Evolutionary conservation across 108 stramenopile species (phyloP).

Genomic region (Cylindrotheca fusiformis): DNA sequence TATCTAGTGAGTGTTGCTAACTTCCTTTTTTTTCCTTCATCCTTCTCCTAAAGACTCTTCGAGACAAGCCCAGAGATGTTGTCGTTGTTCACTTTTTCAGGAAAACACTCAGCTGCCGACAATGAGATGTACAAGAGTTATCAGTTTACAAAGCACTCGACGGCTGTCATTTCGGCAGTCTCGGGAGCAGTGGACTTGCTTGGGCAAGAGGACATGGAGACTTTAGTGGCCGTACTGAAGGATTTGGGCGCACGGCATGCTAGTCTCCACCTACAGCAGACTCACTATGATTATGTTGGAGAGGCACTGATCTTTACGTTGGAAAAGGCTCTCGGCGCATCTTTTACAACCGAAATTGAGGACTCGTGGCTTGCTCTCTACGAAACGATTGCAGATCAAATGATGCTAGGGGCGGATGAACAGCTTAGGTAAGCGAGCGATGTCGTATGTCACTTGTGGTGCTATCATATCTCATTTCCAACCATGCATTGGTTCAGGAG

Average conservation of each 20-base stretch:
- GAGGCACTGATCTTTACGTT: constrained; percentile 19
- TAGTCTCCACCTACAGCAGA: not conserved
- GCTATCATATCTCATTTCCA: too few species aligned
- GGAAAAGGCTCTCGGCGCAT: constrained; percentile 17
- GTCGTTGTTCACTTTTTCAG: constrained; percentile 9
- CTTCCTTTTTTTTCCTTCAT: not conserved
- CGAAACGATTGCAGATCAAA: not conserved
- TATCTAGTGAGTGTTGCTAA: not conserved
- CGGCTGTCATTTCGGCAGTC: constrained; percentile 20
- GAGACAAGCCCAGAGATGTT: constrained; percentile 12
- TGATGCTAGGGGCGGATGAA: constrained; percentile 12
- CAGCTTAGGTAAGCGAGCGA: too few species aligned
- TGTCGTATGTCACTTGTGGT: too few species aligned
- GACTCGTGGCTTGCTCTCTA: constrained; percentile 14
- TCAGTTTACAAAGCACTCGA: constrained; percentile 16
- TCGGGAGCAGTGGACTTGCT: constrained; percentile 13
- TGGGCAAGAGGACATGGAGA: constrained; percentile 10
- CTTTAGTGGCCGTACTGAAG: constrained; percentile 4
- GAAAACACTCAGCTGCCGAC: not conserved
- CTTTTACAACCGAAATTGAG: constrained; percentile 22
- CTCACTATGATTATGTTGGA: constrained; percentile 24
- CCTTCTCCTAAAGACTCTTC: constrained; percentile 9
- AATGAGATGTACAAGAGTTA: constrained; percentile 20
- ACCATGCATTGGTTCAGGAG: too few species aligned
- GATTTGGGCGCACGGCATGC: constrained; percentile 21